A percentile compares a stretch with the other conserved stretches of the same genome.
phyloP scores from a whole-genome alignment of 1,139 yeast species.

The Yueomyces sp. region DNA sequence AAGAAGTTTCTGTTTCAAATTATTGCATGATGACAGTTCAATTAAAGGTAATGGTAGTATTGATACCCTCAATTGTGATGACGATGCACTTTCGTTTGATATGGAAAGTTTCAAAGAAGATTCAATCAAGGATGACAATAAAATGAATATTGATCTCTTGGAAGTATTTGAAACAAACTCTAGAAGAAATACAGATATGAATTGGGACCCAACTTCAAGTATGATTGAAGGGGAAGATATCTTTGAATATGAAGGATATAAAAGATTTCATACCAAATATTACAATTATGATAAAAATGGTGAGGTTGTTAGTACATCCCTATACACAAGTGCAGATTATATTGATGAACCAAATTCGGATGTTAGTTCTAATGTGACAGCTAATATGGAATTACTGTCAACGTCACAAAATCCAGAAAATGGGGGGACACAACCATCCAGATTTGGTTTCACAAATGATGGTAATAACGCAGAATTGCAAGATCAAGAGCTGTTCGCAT shows the following conservation, averaged over 20 bases:
- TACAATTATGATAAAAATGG: slow-evolving; percentile 24
- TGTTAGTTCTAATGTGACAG: slow-evolving; percentile 1
- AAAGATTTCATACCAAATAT: slow-evolving; percentile 15
- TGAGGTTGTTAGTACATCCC: slow-evolving; percentile 21
- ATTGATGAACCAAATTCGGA: slow-evolving; percentile 5
- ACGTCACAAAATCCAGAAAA: background rate
- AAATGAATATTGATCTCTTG: background rate
- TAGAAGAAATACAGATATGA: slow-evolving; percentile 10
- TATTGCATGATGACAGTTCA: background rate
- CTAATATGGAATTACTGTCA: background rate
- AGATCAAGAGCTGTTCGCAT: background rate
- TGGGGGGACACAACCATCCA: slow-evolving; percentile 2
- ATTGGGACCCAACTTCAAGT: slow-evolving; percentile 14
- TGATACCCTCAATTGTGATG: background rate
- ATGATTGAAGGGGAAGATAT: slow-evolving; percentile 18
- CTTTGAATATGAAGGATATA: slow-evolving; percentile 23
- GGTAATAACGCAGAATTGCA: slow-evolving; percentile 5
- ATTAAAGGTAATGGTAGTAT: background rate
- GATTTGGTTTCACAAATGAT: slow-evolving; percentile 2
- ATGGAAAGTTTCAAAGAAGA: background rate
- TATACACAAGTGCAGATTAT: slow-evolving; percentile 16
- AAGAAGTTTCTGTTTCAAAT: slow-evolving; percentile 16
- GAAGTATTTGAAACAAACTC: slow-evolving; percentile 10
- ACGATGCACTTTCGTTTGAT: background rate
- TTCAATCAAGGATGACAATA: background rate